Percentiles rank a stretch among this genome's conserved stretches.
Evolutionary conservation across 495 filamentous ascomycete genomes (phyloP).

Genomic region (Podospora pseudocomata): DNA sequence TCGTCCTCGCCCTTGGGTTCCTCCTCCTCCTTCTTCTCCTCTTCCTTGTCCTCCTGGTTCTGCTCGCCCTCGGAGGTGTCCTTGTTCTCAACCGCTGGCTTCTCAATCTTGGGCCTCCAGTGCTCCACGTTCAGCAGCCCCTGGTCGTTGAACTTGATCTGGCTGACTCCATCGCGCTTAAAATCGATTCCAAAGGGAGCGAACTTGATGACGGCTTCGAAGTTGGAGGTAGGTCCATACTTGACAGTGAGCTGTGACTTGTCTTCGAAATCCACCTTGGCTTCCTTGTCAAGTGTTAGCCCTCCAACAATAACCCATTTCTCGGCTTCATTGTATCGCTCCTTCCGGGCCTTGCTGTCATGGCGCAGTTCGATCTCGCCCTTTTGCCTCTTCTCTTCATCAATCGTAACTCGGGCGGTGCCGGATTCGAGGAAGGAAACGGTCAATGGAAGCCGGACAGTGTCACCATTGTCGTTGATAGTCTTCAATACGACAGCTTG

Average conservation of each 20-base stretch:
- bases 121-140: conserved; percentile 91
- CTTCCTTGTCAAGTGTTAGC: conserved; percentile 62
- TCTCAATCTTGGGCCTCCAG: conserved; percentile 86
- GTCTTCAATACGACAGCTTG: conserved; percentile 76
- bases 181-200: conserved; percentile 82
- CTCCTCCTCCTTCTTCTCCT: conserved; percentile 27
- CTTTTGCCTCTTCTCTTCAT: conserved; percentile 85
- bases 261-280: conserved; percentile 56
- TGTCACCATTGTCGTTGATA: conserved; percentile 54
- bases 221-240: conserved; percentile 73
- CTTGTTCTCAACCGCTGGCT: conserved; percentile 50
- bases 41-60: conserved; percentile 24
- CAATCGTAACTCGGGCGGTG: conserved; percentile 76
- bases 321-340: conserved; percentile 87
- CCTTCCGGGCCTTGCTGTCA: conserved; percentile 78
- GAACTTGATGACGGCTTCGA: conserved; percentile 77
- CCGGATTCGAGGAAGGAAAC: conserved; percentile 88
- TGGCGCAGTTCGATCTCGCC: conserved; percentile 86
- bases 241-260: conserved; percentile 66
- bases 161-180: conserved; percentile 72
- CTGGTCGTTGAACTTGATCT: conserved; percentile 82
- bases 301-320: conserved; percentile 85
- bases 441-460: conserved; percentile 73
- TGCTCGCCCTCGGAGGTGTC: conserved; percentile 39
- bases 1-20: conserved; percentile 57